Evolutionary conservation across 768 basidiomycete species (phyloP).

Genomic region (Psilocybe sp.): DNA sequence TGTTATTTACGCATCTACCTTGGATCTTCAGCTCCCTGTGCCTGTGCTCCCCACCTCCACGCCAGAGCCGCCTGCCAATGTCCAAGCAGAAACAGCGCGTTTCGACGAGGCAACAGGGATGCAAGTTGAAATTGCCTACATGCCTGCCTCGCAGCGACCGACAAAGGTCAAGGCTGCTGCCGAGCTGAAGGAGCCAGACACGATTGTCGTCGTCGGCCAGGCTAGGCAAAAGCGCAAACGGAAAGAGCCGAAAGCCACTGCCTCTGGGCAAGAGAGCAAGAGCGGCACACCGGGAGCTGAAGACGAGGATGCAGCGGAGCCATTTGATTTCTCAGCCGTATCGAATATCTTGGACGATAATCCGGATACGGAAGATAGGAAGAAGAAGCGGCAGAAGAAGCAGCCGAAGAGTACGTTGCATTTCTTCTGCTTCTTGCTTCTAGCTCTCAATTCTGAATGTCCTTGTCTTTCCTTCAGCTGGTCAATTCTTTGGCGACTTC

Average conservation of each 20-base stretch:
- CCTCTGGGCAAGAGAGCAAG: too few relatives aligned
- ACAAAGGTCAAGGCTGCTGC: constrained; percentile 15
- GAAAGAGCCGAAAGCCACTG: constrained; percentile 4
- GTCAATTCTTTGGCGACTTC: constrained; percentile 53
- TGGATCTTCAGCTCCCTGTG: too few relatives aligned
- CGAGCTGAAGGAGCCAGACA: constrained; percentile 56
- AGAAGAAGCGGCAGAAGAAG: constrained; percentile 48
- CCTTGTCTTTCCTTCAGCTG: constrained; percentile 28
- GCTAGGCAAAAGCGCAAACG: constrained; percentile 65
- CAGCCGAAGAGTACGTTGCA: constrained; percentile 27
- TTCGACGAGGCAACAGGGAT: constrained; percentile 30
- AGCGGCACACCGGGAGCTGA: constrained; percentile 17
- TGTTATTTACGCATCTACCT: too few relatives aligned
- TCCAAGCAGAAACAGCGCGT: constrained; percentile 9
- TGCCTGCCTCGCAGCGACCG: constrained; percentile 62
- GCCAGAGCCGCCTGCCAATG: constrained; percentile 9
- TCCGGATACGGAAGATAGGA: constrained; percentile 37
- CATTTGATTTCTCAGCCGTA: constrained; percentile 67
- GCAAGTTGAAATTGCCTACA: constrained; percentile 74
- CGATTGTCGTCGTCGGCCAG: constrained; percentile 73
- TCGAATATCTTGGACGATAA: constrained; percentile 73
- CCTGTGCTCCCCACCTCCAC: background rate
- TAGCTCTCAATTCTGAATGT: background rate
- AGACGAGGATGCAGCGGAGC: constrained; percentile 31
- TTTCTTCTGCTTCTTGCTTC: background rate